phyloP scores from a whole-genome alignment of 495 filamentous ascomycete genomes.

The Penicillium cosmopolitanum region DNA sequence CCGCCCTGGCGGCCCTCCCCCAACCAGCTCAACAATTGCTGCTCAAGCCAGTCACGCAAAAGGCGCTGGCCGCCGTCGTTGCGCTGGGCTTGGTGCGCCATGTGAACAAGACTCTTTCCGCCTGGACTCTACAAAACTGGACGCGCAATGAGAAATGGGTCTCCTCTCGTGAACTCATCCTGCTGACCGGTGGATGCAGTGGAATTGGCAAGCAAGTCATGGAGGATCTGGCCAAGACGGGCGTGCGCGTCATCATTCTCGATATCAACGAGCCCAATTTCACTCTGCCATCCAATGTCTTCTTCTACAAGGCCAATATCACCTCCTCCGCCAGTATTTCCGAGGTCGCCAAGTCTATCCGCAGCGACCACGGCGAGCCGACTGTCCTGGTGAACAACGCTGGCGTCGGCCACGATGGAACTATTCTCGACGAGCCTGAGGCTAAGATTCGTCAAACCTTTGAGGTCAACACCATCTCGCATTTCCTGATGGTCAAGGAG shows the following conservation, averaged over 20 bases:
- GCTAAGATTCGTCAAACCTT: conserved; percentile 53
- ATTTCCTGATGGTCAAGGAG: conserved; percentile 60
- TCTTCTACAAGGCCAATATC: conserved; percentile 57
- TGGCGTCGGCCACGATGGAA: conserved; percentile 50
- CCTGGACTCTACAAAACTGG: conserved; percentile 55
- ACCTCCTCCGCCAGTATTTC: conserved; percentile 50
- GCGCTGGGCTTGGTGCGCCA: conserved; percentile 43
- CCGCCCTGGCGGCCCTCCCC: conserved; percentile 33
- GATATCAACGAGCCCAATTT: conserved; percentile 49
- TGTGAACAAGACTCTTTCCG: conserved; percentile 44
- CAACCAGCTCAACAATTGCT: conserved; percentile 32
- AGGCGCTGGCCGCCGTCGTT: conserved; percentile 31
- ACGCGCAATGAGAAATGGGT: conserved; percentile 43
- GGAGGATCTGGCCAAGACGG: conserved; percentile 47
- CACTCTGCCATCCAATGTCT: conserved; percentile 41
- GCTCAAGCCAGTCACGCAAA: conserved; percentile 34
- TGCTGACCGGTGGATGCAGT: conserved; percentile 61
- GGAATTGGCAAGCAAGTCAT: conserved; percentile 60
- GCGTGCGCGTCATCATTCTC: conserved; percentile 54
- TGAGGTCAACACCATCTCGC: conserved; percentile 62
- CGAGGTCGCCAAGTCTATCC: conserved; percentile 48
- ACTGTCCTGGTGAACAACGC: conserved; percentile 67
- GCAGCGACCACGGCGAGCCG: conserved; percentile 49
- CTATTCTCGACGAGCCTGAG: conserved; percentile 53
- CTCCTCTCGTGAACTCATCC: conserved; percentile 54